Base-by-base conservation (phyloP, 208 protist species). In the Herpetomonas tarakana region DNA sequence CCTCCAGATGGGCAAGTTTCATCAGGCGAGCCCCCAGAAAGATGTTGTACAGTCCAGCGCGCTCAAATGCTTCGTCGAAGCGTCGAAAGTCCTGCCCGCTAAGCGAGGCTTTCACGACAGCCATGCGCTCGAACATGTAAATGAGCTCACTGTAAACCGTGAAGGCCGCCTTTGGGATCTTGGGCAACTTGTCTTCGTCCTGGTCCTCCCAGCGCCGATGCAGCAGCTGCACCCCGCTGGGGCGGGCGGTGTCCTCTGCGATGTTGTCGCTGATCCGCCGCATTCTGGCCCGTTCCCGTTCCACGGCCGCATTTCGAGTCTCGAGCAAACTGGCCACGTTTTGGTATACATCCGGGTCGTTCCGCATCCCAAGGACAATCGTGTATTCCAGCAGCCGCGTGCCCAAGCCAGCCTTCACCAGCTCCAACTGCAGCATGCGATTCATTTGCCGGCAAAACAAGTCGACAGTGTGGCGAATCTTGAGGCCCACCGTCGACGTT, bases 291-390 rank as follows among this genome's bases (percentile, higher is more conserved):
- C 27, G 2, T 7, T 54, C 2, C 27, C 28, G 50, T 21, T 52
- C 68, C 61, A 52, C 54, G 1, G 64, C 4, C 27, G 47, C 61
- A 41, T 74, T 76, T 12, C 78, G 75, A 12, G 72, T 63, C 45
- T 58, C 61, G 49, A 74, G 72, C 45, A 91, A 62, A 27, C 72
- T 67, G 3, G 58, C 46, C 27, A 69, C 74, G 19, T 52, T 51
- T 0, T 69, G 65, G 61, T 83, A 86, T 21, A 56, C 66, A 27
- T 59, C 52, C 18, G 41, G 52, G 12, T 79, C 44, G 7, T 25
- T 46, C 12, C 83, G 72, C 82, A 93, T 89, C 39, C 74, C 76
- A 21, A 93, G 68, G 52, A 93, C 65, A 28, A 93, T 53, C n/a
- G 77, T 87, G 50, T 70, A 51, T 61, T 93, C 82, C 41, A 93